Base-by-base conservation (phyloP, 148 eudicot species). In the Rhododendron simsii region DNA sequence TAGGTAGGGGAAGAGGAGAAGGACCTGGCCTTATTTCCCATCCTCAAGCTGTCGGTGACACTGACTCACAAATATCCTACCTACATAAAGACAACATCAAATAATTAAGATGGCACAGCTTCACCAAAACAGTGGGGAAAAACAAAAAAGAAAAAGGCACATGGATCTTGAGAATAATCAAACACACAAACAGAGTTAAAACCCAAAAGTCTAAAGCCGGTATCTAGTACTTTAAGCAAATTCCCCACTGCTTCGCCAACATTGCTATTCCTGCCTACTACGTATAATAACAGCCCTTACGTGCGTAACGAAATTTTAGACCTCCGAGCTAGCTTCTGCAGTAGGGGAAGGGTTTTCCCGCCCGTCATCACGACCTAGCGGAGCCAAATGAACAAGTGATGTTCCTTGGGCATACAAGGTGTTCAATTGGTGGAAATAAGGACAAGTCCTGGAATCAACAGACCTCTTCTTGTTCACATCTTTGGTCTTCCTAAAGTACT, bases 401-500 rank as follows among this genome's bases (percentile, higher is more conserved):
- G 89, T 83, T 28, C 92, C 98, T 92, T 93, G 94, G 67, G 90
- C 91, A 86, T 96, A 96, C 71, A 96, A 87, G 69, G 86, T 90
- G 86, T 89, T 93, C 78, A 96, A 75, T 79, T 96, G 95, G 71
- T 96, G 96, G 85, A 93, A 96, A 85, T 96, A 96, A 85, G 99
- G 99, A 82, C 99, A 95, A 12, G 99, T 95, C 86, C 96, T 94
- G 33, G 99, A 95, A 12, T 93, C 98, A 35, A 88, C 55, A 5
- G 98, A 92, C 88, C 99, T 93, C 87, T 93, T 96, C 97, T 92
- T 96, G 91, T 93, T 95, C 67, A 82, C 89, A 85, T 95, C 99
- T 89, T 95, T 96, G 0, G 96, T 94, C 89, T 93, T 96, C 81
- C 98, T 93, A 39, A 93, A 95, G 87, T 96, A 96, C 93, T 96